Evolutionary conservation across 1,139 yeast genomes (phyloP), one percentile per base, ranked within the genome.

Genomic region (Sugiyamaella sp.): DNA sequence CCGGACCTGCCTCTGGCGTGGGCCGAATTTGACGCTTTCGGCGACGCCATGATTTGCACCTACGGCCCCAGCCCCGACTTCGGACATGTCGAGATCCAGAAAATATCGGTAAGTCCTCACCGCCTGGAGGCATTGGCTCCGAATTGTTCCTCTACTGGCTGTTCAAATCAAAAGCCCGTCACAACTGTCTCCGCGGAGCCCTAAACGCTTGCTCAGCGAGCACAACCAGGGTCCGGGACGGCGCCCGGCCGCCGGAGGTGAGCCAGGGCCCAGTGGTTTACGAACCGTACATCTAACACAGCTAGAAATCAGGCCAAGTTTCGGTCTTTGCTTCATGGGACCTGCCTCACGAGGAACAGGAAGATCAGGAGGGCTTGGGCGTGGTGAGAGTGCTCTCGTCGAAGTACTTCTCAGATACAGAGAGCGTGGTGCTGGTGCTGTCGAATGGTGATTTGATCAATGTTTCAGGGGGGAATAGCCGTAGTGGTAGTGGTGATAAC

Each of bases 11-110:
- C 75, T n/a, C 74, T 84, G 5, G 69, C 75, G 2, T 80, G 78
- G 46, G 77, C 93, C 2, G 80, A 78, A n/a, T 88, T 89, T 63
- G 96, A 89, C 67, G 78, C 88, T 0, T 81, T 86, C 24, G 78
- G 86, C 10, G 95, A 89, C 67, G 80, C 89, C 55, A 76, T 89
- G 52, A 81, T 95, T 0, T 80, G 85, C 61, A 85, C 81, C 1
- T 74, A 87, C 55, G 81, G 85, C 2, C 82, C 88, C 20, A 56
- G 63, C 19, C 74, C 71, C 17, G 89, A 84, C 46, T 76, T 81
- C 20, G 81, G 81, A 20, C 65, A 77, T 6, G 70, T 86, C 52
- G 86, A 81, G 63, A 79, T 81, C 21, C 85, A 81, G 58, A 84
- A 80, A 47, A 22, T 48, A 21, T 35, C 50, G 40, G 42, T 46